Evolutionary conservation across 1,139 yeast genomes (phyloP), one percentile per base, ranked within the genome.

Genomic region (Suhomyces chickasaworum): DNA sequence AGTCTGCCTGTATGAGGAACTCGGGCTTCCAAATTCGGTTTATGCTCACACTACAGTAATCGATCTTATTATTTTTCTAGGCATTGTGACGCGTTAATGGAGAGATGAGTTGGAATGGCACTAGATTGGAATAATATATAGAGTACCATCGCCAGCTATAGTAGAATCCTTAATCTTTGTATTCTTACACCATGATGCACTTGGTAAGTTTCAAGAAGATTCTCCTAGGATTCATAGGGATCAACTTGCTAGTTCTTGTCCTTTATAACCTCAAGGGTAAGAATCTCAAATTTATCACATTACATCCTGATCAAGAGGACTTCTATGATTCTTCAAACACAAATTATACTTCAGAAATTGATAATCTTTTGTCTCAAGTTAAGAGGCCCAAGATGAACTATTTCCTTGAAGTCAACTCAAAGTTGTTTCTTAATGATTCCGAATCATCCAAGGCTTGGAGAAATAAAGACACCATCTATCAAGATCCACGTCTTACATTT

Each of bases 401-500:
- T 7, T 12, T 18, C 21, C 15, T 43, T 15, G 35, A 12, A 22
- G 42, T 43, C 15, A 34, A 33, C 12, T 39, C 49, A 25, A 32
- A 36, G 2, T n/a, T 22, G 8, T 57, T 50, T 36, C 51, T 46
- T 42, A 37, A 17, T 3, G 29, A 43, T 12, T 43, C 52, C 10
- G 63, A 61, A 42, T 40, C 37, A 15, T 16, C 42, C 2, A 12
- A 20, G n/a, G 46, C 49, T 1, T 46, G 49, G 49, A 40, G 22
- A 21, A 59, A 60, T 44, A 31, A 13, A 7, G 43, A 37, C 44
- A 53, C 38, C 47, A 48, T 33, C 33, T 49, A 17, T 41, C 48
- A 30, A 39, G 62, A 58, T 22, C 60, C 60, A 3, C 44, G 60
- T 15, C 46, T 57, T 34, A 55, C 60, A 12, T 29, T 58, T 20